These are phyloP conservation scores for Ceratonia siliqua DNA, from an alignment of 306 rosid genomes.

Conservation along the genomic window DNA sequence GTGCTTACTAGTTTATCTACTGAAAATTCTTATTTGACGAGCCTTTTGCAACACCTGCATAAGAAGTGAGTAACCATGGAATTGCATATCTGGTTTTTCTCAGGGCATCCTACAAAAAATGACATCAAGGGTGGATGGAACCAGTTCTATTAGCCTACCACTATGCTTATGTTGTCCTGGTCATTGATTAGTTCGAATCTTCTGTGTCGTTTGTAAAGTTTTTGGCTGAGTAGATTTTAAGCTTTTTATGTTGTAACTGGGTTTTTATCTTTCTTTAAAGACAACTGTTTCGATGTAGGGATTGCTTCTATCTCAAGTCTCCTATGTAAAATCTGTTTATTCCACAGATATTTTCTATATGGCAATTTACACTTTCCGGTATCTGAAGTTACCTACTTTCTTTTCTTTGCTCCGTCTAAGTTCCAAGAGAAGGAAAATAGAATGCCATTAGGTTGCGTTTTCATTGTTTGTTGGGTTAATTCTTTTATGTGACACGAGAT, in stretches of 20 bases:
- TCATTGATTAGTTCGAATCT: conserved; percentile 35
- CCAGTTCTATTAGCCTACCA: conserved; percentile 33
- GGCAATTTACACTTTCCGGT: neutral
- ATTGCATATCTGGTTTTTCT: conserved; percentile 26
- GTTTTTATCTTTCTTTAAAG: conserved; percentile 16
- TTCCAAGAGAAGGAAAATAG: neutral
- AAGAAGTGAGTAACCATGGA: conserved; percentile 30
- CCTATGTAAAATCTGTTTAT: conserved; percentile 34
- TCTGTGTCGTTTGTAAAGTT: conserved; percentile 43
- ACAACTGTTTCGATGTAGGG: conserved; percentile 6
- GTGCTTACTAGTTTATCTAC: conserved; percentile 39
- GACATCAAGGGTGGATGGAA: conserved; percentile 32
- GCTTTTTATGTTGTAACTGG: conserved; percentile 31
- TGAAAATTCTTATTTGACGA: conserved; percentile 31
- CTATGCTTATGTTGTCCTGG: conserved; percentile 36
- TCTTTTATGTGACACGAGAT: no score
- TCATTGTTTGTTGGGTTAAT: neutral
- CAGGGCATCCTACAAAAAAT: conserved; percentile 23
- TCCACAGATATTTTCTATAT: conserved; percentile 4
- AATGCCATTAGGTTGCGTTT: neutral
- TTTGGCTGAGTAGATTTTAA: conserved; percentile 21
- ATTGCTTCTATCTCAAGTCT: conserved; percentile 27
- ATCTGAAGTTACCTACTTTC: neutral
- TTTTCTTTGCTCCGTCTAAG: neutral
- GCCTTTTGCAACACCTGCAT: conserved; percentile 31